Conservation (phyloP, 441 rosid genomes). For the Adansonia madagascariensis region DNA sequence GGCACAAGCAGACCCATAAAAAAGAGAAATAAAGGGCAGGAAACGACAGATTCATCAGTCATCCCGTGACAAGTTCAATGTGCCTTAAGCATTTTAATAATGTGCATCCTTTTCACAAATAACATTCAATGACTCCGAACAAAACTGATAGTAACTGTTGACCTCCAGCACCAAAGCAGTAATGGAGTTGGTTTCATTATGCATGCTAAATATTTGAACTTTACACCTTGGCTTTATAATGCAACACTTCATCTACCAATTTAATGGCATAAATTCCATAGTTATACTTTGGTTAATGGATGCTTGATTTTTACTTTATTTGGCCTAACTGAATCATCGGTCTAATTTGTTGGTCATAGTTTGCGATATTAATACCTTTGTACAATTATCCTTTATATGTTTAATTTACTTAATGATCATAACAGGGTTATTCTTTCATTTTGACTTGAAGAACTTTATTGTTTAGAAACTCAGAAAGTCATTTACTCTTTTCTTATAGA, state of each 20-base stretch:
- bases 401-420: neutral
- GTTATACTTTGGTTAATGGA: neutral
- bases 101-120: neutral
- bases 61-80: neutral
- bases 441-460: neutral
- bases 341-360: too few species aligned
- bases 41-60: too few species aligned
- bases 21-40: neutral
- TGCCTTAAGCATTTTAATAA: neutral
- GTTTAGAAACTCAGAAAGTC: conserved; percentile 24
- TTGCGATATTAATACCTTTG: neutral
- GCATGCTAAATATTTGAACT: neutral
- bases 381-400: neutral
- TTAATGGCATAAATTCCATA: neutral
- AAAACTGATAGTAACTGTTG: neutral
- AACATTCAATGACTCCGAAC: neutral
- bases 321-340: neutral
- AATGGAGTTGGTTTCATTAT: neutral
- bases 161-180: neutral
- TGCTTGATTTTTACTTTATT: neutral
- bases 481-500: conserved; percentile 55
- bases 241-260: neutral
- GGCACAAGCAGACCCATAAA: neutral
- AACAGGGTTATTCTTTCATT: neutral
- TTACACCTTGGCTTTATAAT: neutral